phyloP scores from a whole-genome alignment of 2,329 filamentous ascomycete genomes.

The Phaeoacremonium minimum region DNA sequence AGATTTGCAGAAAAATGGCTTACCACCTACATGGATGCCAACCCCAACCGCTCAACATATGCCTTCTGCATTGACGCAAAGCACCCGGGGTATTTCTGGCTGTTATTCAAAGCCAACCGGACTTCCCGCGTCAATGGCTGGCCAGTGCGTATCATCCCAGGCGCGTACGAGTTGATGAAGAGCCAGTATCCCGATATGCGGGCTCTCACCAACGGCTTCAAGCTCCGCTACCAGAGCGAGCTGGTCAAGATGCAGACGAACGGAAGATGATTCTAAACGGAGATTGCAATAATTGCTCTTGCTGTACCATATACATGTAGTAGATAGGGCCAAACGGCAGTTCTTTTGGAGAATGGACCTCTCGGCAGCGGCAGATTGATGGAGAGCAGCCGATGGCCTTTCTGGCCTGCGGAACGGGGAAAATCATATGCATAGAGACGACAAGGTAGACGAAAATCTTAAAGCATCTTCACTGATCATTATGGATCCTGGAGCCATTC shows the following conservation, averaged over 20 bases:
- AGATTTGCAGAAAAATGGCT: conserved; percentile 77
- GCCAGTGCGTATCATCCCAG: conserved; percentile 86
- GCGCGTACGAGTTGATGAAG: conserved; percentile 87
- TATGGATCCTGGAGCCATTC: no score
- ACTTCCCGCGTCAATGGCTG: conserved; percentile 70
- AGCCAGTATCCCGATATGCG: conserved; percentile 92
- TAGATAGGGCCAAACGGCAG: no score
- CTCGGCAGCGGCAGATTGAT: no score
- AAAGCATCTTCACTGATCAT: no score
- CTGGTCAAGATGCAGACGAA: conserved; percentile 54
- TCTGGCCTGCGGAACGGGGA: no score
- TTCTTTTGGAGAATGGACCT: no score
- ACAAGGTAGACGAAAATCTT: no score
- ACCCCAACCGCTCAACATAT: conserved; percentile 89
- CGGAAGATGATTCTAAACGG: conserved; percentile 13
- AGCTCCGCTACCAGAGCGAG: conserved; percentile 67
- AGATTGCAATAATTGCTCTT: no score
- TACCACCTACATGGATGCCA: conserved; percentile 91
- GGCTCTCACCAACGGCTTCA: conserved; percentile 95
- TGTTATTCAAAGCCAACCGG: conserved; percentile 92
- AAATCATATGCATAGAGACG: no score
- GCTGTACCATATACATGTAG: no score
- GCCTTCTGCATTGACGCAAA: conserved; percentile 92
- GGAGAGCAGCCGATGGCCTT: no score
- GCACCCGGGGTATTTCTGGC: conserved; percentile 88